Base-by-base conservation (phyloP, 768 basidiomycete genomes). In the Omphalotus guepiniiformis region DNA sequence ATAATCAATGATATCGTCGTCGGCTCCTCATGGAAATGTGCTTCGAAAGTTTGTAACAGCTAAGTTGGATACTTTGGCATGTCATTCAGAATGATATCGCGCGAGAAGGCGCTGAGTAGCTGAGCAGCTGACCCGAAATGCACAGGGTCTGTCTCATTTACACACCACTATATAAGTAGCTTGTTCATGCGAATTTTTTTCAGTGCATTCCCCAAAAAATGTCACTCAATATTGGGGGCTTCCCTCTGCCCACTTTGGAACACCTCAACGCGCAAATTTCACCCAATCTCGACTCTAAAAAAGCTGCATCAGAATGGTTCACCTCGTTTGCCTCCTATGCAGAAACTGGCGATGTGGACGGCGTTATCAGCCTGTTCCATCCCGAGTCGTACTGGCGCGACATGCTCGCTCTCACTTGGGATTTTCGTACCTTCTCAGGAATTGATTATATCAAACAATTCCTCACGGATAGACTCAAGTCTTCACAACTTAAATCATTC, bases 351-450 rank as follows among this genome's bases (percentile, higher is more conserved):
- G 53, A 62, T 37, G 39, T 58, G 3, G 51, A 59, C 3, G 54
- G 42, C 3, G 39, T 63, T n/a, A 36, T 47, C 13, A 23, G 39
- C 16, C 57, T 67, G 30, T 63, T 71, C 49, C 50, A 61, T n/a
- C 48, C 55, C 1, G 65, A 66, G 42, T 64, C 58, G 1, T 67
- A 70, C 48, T 81, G 79, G 80, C 66, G 75, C 18, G 81, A 82
- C 55, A 64, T 74, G 25, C 56, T 78, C 12, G 61, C 74, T 1
- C 59, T 80, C 35, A 81, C 82, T 1, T 79, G 74, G 71, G 68
- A 76, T 54, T 70, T 83, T 52, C 71, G 76, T 6, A 75, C 76
- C 1, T 70, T 80, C 53, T 59, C 63, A 2, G 66, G 68, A 1
- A 52, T 53, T 16, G 42, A 58, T n/a, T 53, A 63, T 16, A 70